phyloP scores from a whole-genome alignment of 306 rosid species.

The Sindora glabra region DNA sequence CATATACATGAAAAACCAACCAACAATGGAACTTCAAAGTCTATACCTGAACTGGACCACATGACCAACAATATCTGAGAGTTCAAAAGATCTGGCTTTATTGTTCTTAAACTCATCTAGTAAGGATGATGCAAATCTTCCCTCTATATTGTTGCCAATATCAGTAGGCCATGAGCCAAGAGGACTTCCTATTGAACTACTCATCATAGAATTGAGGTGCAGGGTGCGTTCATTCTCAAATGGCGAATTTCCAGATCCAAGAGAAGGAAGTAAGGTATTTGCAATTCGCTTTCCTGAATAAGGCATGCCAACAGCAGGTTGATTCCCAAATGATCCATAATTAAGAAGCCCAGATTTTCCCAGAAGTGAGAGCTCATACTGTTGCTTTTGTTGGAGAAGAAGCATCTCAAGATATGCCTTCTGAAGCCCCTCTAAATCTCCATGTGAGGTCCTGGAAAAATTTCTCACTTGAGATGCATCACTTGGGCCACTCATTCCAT shows the following conservation, averaged over 20 bases:
- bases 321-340: conserved; percentile 47
- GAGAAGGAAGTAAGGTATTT: conserved; percentile 46
- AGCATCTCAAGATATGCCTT: conserved; percentile 67
- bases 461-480: conserved; percentile 49
- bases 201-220: conserved; percentile 48
- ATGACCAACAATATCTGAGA: conserved; percentile 66
- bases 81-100: conserved; percentile 80
- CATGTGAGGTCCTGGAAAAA: conserved; percentile 44
- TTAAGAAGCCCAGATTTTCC: conserved; percentile 52
- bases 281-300: conserved; percentile 52
- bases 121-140: conserved; percentile 53
- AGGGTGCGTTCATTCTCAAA: conserved; percentile 56
- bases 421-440: conserved; percentile 61
- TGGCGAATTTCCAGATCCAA: conserved; percentile 51
- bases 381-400: conserved; percentile 73
- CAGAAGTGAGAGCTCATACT: conserved; percentile 59
- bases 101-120: conserved; percentile 92
- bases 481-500: conserved; percentile 36
- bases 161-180: conserved; percentile 52
- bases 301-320: conserved; percentile 54
- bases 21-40: conserved; percentile 1
- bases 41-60: conserved; percentile 85
- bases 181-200: conserved; percentile 61
- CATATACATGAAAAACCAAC: conserved; percentile 9
- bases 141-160: conserved; percentile 50